Evolutionary conservation across 2,329 filamentous ascomycete species (phyloP), one percentile per base, ranked within the genome.

Genomic region (Fusarium sp.): DNA sequence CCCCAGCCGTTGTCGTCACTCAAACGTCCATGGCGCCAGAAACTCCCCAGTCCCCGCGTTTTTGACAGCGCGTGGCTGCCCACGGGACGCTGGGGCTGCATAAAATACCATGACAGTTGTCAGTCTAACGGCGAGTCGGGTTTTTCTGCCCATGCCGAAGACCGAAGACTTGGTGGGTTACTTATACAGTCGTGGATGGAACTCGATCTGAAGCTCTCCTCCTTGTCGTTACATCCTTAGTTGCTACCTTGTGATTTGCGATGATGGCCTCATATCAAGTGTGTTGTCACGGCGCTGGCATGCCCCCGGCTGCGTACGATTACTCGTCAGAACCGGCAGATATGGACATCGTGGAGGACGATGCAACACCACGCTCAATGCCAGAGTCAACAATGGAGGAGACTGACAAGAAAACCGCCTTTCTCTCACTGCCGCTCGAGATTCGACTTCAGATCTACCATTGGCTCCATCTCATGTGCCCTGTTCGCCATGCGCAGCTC

Each of bases 371-470:
- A 13, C 56, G 46, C 10, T 34, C 50, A 44, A 47, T 48, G 25
- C 53, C 61, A 38, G 47, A 51, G 13, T 43, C 49, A 24, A 53
- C 44, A 13, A 34, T 42, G 24, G 31, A 47, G 11, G 22, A 45
- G 25, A 32, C 28, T 5, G 41, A 46, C 7, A 38, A 26, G 3
- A 66, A 49, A 39, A 31, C 55, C 12, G 46, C 38, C 11, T 46
- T 73, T 9, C 68, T 81, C 42, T 66, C 72, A 28, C 69, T 82
- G 6, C 79, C 81, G 1, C 64, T 76, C 12, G 81, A 84, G 64
- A 74, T 83, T 44, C 77, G 81, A 12, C 75, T 81, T 11, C 74
- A 79, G 50, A 79, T 84, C 31, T 84, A 83, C 66, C 60, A 68
- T 49, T 79, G 77, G 74, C 62, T 82, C 11, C 73, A 79, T 39